phyloP scores from a whole-genome alignment of 768 basidiomycete species.

The Crepidotus variabilis region DNA sequence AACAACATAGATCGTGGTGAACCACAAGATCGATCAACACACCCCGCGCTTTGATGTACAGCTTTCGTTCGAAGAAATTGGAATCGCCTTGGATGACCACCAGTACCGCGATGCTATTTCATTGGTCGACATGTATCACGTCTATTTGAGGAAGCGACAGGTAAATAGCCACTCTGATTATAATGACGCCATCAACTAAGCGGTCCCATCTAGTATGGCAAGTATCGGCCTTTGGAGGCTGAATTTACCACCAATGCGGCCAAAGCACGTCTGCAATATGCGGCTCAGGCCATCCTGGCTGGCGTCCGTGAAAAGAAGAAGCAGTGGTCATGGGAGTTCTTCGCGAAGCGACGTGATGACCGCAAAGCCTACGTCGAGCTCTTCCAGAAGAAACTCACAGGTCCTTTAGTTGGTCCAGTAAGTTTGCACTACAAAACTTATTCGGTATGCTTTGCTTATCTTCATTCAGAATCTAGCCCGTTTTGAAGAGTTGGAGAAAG shows the following conservation, averaged over 20 bases:
- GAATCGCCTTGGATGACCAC: conserved; percentile 84
- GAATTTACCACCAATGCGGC: conserved; percentile 59
- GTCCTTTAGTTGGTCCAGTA: conserved; percentile 52
- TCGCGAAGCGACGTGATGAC: conserved; percentile 85
- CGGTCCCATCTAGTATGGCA: conserved; percentile 62
- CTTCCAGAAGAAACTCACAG: conserved; percentile 72
- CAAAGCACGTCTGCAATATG: conserved; percentile 72
- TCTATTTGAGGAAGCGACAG: conserved; percentile 83
- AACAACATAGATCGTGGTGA: conserved; percentile 64
- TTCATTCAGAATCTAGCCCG: conserved; percentile 43
- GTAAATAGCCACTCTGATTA: conserved; percentile 31
- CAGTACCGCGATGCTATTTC: conserved; percentile 95
- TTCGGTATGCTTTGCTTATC: background rate
- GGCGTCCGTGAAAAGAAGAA: conserved; percentile 80
- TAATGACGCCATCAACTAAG: conserved; percentile 8
- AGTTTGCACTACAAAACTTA: conserved; percentile 18
- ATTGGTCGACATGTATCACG: conserved; percentile 93
- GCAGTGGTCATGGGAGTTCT: conserved; percentile 91
- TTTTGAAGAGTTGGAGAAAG: conserved; percentile 69
- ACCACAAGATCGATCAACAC: conserved; percentile 67
- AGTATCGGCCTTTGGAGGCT: conserved; percentile 66
- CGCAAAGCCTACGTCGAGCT: conserved; percentile 80
- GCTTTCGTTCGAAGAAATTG: conserved; percentile 90
- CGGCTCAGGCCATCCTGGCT: conserved; percentile 71
- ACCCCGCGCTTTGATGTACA: conserved; percentile 86